phyloP scores from a whole-genome alignment of 2,329 filamentous ascomycete species.

The Cryphonectria nitschkei region DNA sequence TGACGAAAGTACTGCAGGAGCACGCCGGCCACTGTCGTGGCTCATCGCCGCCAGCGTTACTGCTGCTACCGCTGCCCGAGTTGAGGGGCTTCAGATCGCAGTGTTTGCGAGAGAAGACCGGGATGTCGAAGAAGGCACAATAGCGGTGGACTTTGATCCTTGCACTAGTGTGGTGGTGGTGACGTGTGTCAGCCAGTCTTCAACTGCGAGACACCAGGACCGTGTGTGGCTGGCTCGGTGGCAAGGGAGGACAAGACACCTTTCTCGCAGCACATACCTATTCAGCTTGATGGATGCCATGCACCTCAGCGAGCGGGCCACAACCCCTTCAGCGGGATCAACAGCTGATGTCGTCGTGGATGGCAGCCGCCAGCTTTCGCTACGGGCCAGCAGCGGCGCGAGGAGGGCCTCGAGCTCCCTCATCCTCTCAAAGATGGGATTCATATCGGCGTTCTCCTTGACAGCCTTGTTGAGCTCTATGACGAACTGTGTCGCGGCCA shows the following conservation, averaged over 20 bases:
- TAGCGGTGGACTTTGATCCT: constrained; percentile 57
- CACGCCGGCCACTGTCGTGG: constrained; percentile 41
- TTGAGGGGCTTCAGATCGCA: constrained; percentile 49
- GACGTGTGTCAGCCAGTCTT: constrained; percentile 12
- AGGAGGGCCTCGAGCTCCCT: constrained; percentile 44
- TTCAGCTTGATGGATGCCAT: constrained; percentile 56
- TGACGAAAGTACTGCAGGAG: constrained; percentile 38
- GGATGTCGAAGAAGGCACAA: constrained; percentile 54
- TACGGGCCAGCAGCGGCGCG: constrained; percentile 42
- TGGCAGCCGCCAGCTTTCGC: constrained; percentile 41
- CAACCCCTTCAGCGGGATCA: constrained; percentile 44
- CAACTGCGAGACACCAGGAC: neutral
- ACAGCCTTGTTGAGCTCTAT: constrained; percentile 50
- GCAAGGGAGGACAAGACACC: neutral
- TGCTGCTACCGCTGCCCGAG: constrained; percentile 28
- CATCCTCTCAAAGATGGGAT: constrained; percentile 46
- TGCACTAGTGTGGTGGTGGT: constrained; percentile 40
- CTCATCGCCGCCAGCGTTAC: constrained; percentile 33
- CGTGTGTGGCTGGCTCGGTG: neutral
- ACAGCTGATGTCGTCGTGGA: constrained; percentile 42
- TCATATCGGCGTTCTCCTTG: constrained; percentile 43
- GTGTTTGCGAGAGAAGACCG: constrained; percentile 52
- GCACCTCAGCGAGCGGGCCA: constrained; percentile 48
- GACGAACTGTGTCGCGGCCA: constrained; percentile 52
- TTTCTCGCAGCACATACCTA: constrained; percentile 40